Conservation (phyloP, 148 eudicot genomes). For the Fagopyrum tataricum region DNA sequence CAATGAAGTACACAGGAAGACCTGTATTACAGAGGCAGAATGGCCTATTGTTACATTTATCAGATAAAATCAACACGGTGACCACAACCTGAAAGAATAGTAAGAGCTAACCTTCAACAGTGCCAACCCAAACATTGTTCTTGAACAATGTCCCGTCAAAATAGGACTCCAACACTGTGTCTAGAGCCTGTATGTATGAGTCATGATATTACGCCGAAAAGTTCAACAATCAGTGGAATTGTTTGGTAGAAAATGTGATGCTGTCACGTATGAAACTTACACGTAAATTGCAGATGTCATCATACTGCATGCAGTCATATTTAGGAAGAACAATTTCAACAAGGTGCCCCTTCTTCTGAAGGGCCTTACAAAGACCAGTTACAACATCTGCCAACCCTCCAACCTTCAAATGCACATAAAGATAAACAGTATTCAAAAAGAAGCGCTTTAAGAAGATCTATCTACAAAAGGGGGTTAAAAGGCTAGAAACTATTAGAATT, state of each 20-base stretch:
- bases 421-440: neutral
- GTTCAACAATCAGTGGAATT: conserved; percentile 11
- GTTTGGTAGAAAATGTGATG: neutral
- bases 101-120: conserved; percentile 69
- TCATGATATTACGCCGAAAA: conserved; percentile 10
- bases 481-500: neutral
- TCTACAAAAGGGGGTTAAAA: neutral
- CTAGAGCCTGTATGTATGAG: conserved; percentile 62
- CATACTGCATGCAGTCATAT: conserved; percentile 90
- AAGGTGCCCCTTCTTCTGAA: conserved; percentile 90
- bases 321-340: conserved; percentile 87
- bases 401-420: conserved; percentile 38
- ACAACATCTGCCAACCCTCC: conserved; percentile 99
- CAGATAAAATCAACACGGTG: neutral
- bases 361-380: conserved; percentile 90
- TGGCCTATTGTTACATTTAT: conserved; percentile 2
- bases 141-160: conserved; percentile 73
- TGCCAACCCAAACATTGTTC: conserved; percentile 88
- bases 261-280: conserved; percentile 27
- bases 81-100: neutral
- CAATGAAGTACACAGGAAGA: conserved; percentile 95
- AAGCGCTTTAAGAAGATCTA: neutral
- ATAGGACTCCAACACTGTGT: conserved; percentile 73
- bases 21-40: conserved; percentile 38
- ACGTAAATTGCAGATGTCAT: conserved; percentile 56